A percentile compares a stretch with the other conserved stretches of the same genome.
Conservation (phyloP, 768 basidiomycete species). For the Tephrocybe sp. region DNA sequence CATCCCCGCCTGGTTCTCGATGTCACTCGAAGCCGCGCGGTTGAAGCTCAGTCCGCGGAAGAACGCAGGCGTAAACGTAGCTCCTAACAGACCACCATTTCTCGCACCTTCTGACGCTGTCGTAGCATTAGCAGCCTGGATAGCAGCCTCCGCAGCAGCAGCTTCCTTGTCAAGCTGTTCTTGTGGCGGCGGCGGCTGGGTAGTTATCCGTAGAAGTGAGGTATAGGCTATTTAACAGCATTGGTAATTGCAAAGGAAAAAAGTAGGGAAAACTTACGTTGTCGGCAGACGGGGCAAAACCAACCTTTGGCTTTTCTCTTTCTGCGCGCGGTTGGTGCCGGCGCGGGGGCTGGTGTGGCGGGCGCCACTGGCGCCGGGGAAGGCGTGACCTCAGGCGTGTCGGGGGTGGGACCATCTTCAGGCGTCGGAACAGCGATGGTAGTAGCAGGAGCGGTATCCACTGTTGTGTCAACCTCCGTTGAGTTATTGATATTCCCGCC, state of each 20-base stretch:
- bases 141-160: not conserved
- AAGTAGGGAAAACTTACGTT: constrained; percentile 61
- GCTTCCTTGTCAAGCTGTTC: constrained; percentile 14
- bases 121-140: not conserved
- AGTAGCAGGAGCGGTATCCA: constrained; percentile 19
- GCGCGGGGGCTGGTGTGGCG: constrained; percentile 24
- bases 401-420: constrained; percentile 23
- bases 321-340: constrained; percentile 51
- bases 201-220: constrained; percentile 81
- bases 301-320: constrained; percentile 96
- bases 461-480: constrained; percentile 36
- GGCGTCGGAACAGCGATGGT: constrained; percentile 27
- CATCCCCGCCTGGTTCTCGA: constrained; percentile 31
- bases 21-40: constrained; percentile 22
- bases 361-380: too few species aligned
- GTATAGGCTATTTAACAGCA: constrained; percentile 66
- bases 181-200: constrained; percentile 45
- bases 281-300: constrained; percentile 96
- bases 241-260: constrained; percentile 1
- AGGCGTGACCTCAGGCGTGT: too few species aligned
- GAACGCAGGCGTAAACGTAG: constrained; percentile 17
- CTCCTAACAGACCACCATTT: constrained; percentile 13
- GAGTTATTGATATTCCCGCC: constrained; percentile 80
- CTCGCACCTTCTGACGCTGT: not conserved
- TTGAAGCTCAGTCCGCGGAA: constrained; percentile 21